Base-by-base conservation (phyloP, 2,329 filamentous ascomycete species). In the Botrytis paeoniae region DNA sequence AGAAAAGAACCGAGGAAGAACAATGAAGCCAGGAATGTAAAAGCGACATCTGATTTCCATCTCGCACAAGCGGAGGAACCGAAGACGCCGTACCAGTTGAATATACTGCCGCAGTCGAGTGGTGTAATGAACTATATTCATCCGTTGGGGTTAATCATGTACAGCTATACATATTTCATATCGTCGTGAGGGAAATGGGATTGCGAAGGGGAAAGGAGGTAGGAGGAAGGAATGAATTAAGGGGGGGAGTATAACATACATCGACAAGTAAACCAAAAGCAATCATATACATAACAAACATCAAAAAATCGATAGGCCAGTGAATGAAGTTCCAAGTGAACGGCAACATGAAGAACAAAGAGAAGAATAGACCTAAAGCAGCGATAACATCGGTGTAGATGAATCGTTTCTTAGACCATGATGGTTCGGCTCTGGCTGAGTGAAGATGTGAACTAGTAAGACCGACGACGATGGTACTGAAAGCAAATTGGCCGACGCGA, bases 11-110 rank as follows among this genome's bases (percentile, higher is more conserved):
- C 76, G 0, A 78, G 62, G 63, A 79, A 79, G 70, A 79, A 77
- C 12, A 78, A 73, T 2, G 73, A 69, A 14, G 75, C 75, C 9
- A 79, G 64, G 66, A 80, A 80, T 10, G 63, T 18, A 60, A 80
- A 80, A 1, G 78, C 78, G 8, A 79, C 70, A 68, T 79, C 85
- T 59, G 92, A 88, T 83, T 92, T 93, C 87, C 89, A 92, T 77
- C 89, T 87, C 73, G 88, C 85, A 81, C 92, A 95, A n/a, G 81
- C 80, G 63, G 86, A 82, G 75, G 90, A 94, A 2, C 95, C 97
- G 80, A 88, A 97, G 1, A 85, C 96, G 2, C 93, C 97, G 78
- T 85, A 97, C 48, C 92, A 97, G 80, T 94, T 97, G 80, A 88
- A 98, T 51, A 88, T 89, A 10, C 87, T 88, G 71, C 94, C 92